phyloP scores from a whole-genome alignment of 805 yeast genomes.

The Candida verbasci region DNA sequence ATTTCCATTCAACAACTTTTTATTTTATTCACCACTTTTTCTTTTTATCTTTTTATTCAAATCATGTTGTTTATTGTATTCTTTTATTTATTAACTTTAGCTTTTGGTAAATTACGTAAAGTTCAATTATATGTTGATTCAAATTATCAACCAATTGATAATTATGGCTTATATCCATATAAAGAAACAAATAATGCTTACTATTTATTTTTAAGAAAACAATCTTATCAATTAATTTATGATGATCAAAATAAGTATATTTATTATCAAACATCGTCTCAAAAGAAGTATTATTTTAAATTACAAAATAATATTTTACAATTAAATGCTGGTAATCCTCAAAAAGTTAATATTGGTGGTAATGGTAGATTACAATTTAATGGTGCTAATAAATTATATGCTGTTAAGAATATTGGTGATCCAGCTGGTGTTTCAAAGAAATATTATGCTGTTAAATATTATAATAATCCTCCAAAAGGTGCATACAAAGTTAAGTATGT shows the following conservation, averaged over 20 bases:
- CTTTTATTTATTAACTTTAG: conserved; percentile 2
- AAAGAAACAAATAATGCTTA: conserved; percentile 45
- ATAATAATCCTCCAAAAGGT: conserved; percentile 2
- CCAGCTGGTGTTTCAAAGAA: conserved; percentile 4
- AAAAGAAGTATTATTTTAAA: background rate
- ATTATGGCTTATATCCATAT: conserved; percentile 26
- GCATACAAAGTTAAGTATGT: conserved; percentile 2
- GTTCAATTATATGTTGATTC: conserved; percentile 22
- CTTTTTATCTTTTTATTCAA: background rate
- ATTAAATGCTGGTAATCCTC: conserved; percentile 1
- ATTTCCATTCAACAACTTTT: too few relatives aligned
- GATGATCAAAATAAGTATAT: conserved; percentile 2
- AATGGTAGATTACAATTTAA: conserved; percentile 4
- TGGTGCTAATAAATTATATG: conserved; percentile 3
- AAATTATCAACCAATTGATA: conserved; percentile 20
- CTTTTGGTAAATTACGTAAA: conserved; percentile 7
- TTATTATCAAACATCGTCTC: conserved; percentile 1
- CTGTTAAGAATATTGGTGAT: conserved; percentile 6
- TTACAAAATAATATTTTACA: conserved; percentile 3
- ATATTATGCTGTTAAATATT: conserved; percentile 5
- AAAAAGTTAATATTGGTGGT: background rate
- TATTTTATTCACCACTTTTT: too few relatives aligned
- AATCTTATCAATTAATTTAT: conserved; percentile 3
- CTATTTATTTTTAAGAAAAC: conserved; percentile 16
- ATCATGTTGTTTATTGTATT: background rate